Percentiles rank a stretch among this genome's conserved stretches.
Evolutionary conservation across 2,329 filamentous ascomycete genomes (phyloP).

Genomic region (Fusarium sp.): DNA sequence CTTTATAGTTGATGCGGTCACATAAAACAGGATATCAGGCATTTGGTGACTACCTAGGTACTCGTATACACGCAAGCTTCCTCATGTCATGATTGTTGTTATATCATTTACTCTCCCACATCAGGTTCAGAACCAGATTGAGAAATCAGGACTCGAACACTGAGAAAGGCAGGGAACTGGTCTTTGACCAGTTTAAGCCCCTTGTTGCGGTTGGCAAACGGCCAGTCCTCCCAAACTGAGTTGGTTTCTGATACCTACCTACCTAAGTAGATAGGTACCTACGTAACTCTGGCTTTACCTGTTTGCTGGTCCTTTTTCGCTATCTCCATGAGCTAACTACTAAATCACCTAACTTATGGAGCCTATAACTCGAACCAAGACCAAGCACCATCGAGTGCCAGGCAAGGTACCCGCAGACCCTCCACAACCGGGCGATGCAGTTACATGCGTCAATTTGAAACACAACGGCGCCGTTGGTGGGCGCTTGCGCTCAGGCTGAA

Average conservation of each 20-base stretch:
- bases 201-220: slow-evolving; percentile 15
- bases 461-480: slow-evolving; percentile 22
- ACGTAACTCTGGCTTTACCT: neutral
- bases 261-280: too few relatives aligned
- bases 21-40: neutral
- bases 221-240: neutral
- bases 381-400: neutral
- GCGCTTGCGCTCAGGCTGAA: slow-evolving; percentile 20
- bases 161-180: slow-evolving; percentile 19
- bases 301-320: neutral
- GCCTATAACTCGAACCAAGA: neutral
- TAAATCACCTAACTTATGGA: neutral
- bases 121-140: slow-evolving; percentile 12
- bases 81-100: neutral
- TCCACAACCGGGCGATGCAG: slow-evolving; percentile 20
- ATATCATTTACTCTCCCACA: neutral
- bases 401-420: slow-evolving; percentile 19
- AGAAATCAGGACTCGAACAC: slow-evolving; percentile 6
- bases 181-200: slow-evolving; percentile 29
- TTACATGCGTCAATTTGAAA: slow-evolving; percentile 31
- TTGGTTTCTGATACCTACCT: slow-evolving; percentile 15
- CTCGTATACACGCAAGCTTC: neutral
- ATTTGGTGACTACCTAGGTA: neutral
- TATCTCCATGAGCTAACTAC: neutral
- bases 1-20: neutral